Evolutionary conservation across 257 asterid species (phyloP).

Genomic region (Solanum verrucosum): DNA sequence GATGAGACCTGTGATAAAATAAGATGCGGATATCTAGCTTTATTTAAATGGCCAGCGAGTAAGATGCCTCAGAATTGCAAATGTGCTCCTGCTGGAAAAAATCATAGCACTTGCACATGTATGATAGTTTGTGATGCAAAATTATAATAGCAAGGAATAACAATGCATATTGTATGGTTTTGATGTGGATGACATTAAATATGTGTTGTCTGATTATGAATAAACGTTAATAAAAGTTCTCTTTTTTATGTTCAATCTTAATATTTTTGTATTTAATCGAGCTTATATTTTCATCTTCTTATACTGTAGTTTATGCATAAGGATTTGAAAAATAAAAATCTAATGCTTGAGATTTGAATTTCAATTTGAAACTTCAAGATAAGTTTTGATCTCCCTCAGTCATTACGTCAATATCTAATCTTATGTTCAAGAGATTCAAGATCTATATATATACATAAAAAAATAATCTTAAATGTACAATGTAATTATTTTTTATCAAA

Average conservation of each 20-base stretch:
- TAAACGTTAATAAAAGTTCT: not conserved
- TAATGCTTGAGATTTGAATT: not conserved
- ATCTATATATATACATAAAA: too few species aligned
- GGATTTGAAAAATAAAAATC: not conserved
- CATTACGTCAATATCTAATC: fast-evolving
- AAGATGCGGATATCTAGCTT: not conserved
- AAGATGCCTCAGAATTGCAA: not conserved
- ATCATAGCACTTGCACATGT: not conserved
- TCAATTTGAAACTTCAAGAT: too few species aligned
- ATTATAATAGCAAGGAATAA: not conserved
- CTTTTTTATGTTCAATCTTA: not conserved
- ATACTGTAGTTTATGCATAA: not conserved
- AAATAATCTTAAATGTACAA: too few species aligned
- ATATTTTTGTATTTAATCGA: not conserved
- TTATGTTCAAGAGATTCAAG: not conserved
- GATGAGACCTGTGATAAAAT: not conserved
- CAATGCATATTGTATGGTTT: not conserved
- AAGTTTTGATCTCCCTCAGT: fast-evolving
- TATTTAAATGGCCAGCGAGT: not conserved
- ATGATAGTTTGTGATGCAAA: not conserved
- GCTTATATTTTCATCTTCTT: not conserved
- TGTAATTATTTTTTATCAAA: too few species aligned
- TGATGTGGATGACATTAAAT: not conserved
- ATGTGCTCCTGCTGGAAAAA: not conserved
- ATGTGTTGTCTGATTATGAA: not conserved